Base-by-base conservation (phyloP, 768 basidiomycete genomes). In the Boletus rubescentipes region DNA sequence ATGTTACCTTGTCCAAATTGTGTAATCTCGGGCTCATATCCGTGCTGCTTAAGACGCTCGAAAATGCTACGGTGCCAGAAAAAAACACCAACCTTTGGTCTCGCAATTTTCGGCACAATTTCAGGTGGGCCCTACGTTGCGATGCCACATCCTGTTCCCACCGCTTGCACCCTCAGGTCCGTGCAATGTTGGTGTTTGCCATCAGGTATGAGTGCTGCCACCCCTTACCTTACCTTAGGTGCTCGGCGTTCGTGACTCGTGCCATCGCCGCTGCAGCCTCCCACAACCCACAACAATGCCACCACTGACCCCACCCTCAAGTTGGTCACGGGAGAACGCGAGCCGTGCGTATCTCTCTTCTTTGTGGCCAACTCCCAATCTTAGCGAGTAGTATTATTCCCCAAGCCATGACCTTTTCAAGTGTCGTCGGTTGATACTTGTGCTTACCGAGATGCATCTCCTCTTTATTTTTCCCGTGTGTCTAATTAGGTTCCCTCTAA, bases 361-460 rank as follows among this genome's bases (percentile, higher is more conserved):
- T 37, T 34, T 39, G 4, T 41, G 37, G 52, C 60, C 34, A 37
- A 23, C 54, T 34, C 54, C 21, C 9, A 30, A 3, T 49, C 21
- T 34, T 37, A 85, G 83, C 21, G 66, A 83, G 7, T 68, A 79
- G 23, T 82, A 75, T 64, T 94, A 85, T 72, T 94, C 92, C 2
- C 76, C 90, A 3, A 0, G 67, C 78, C 1, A 82, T 84, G 77
- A 78, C 93, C 44, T 95, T 96, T 72, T 94, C 92, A 8, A 90
- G 90, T 2, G 76, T 94, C 18, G 80, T 88, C 10, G 89, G 4
- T 4, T 26, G 4, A 26, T 26, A 6, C 85, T 0, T 86, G 86
- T 62, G 82, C 85, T n/a, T 4, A 77, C 83, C 14, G 86, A 87
- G 55, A 86, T 90, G 54, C 51, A 78, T 65, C 26, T 26, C 34